phyloP scores from a whole-genome alignment of 805 yeast species.

The Nakazawaea siamensis region DNA sequence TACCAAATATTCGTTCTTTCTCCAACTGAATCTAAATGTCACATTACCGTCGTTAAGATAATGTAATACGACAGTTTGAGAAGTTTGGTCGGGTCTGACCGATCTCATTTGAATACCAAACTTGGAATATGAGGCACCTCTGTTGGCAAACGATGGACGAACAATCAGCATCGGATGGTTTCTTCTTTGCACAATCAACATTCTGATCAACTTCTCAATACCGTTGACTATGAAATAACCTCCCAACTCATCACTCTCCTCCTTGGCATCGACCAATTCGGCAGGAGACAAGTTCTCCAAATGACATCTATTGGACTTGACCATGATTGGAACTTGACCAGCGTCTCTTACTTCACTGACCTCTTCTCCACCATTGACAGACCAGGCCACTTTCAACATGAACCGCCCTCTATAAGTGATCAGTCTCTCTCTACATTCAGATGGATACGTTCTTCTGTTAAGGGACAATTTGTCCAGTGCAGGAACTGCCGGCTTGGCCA shows the following conservation, averaged over 20 bases:
- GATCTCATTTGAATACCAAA: slow-evolving; percentile 92
- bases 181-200: slow-evolving; percentile 96
- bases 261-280: slow-evolving; percentile 68
- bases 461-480: slow-evolving; percentile 63
- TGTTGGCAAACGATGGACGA: slow-evolving; percentile 87
- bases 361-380: slow-evolving; percentile 83
- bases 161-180: slow-evolving; percentile 97
- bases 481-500: slow-evolving; percentile 77
- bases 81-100: slow-evolving; percentile 94
- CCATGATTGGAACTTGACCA: slow-evolving; percentile 88
- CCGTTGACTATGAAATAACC: slow-evolving; percentile 96
- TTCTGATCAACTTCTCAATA: slow-evolving; percentile 91
- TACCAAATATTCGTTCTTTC: slow-evolving; percentile 88
- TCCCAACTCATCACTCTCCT: slow-evolving; percentile 93
- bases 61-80: slow-evolving; percentile 96
- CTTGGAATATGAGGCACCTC: slow-evolving; percentile 85
- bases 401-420: slow-evolving; percentile 73
- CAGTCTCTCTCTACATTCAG: slow-evolving; percentile 88
- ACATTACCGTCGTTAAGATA: slow-evolving; percentile 93
- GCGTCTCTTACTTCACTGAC: slow-evolving; percentile 77
- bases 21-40: slow-evolving; percentile 95
- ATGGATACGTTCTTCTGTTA: slow-evolving; percentile 74
- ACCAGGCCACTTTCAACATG: slow-evolving; percentile 73
- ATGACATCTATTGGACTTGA: slow-evolving; percentile 87
- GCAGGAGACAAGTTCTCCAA: slow-evolving; percentile 76